Percentiles rank a stretch among this genome's conserved stretches.
phyloP scores from a whole-genome alignment of 305 asterid genomes.

The Fraxinus greggii region DNA sequence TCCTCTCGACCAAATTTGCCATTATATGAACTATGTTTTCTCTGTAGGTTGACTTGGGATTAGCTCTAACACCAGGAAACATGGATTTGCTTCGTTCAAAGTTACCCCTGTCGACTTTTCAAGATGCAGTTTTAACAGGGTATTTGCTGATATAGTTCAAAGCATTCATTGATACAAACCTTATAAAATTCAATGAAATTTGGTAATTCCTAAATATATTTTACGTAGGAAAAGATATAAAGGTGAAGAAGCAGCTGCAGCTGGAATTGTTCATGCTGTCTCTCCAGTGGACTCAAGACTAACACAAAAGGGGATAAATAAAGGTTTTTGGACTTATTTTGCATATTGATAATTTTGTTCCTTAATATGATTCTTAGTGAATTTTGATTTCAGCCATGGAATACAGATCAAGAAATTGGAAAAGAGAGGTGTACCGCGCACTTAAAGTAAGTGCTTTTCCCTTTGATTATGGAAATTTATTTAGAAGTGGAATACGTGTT shows the following conservation, averaged over 20 bases:
- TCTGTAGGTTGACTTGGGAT: neutral
- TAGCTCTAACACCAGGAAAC: neutral
- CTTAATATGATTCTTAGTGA: neutral
- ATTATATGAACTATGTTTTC: neutral
- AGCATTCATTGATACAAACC: neutral
- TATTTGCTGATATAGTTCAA: neutral
- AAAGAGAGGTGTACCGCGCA: neutral
- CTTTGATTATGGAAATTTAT: neutral
- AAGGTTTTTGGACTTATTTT: neutral
- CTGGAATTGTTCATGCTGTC: neutral
- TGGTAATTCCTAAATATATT: neutral
- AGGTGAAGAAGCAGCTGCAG: neutral
- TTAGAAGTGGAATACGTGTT: neutral
- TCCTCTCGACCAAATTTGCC: neutral
- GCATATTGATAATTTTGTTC: neutral
- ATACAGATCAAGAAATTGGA: neutral
- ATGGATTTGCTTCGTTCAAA: neutral
- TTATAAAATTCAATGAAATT: neutral
- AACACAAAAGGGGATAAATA: neutral
- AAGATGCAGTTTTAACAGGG: neutral
- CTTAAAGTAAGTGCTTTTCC: neutral
- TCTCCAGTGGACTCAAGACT: neutral
- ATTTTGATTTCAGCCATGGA: neutral
- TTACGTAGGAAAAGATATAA: neutral
- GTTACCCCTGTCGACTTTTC: neutral